These are phyloP conservation scores for Striga hermonthica DNA, from an alignment of 305 asterid genomes.

Conservation along the genomic window DNA sequence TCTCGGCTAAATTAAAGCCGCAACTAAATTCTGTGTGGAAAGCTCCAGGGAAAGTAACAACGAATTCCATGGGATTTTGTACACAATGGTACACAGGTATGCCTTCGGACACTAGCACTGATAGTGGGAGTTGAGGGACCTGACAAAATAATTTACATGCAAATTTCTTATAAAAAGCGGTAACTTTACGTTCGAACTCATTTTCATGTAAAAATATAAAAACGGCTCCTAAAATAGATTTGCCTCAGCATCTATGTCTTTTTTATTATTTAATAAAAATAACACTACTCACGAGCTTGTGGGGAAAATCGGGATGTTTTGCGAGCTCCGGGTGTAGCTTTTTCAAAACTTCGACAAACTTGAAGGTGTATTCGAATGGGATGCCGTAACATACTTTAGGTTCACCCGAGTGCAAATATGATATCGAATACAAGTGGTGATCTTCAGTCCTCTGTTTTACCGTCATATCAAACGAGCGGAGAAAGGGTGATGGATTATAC, in stretches of 20 bases:
- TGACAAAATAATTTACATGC: constrained; percentile 30
- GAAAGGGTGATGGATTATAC: no score
- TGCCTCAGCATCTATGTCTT: no score
- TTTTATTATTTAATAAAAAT: no score
- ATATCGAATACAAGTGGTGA: constrained; percentile 73
- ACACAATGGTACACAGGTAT: constrained; percentile 80
- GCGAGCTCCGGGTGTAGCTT: constrained; percentile 50
- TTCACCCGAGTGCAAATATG: constrained; percentile 69
- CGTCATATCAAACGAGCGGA: constrained; percentile 39
- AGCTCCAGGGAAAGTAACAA: constrained; percentile 69
- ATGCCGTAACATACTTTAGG: constrained; percentile 69
- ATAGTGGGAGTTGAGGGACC: constrained; percentile 72
- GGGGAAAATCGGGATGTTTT: constrained; percentile 56
- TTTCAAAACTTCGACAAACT: constrained; percentile 56
- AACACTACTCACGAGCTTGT: constrained; percentile 54
- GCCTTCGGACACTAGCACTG: constrained; percentile 57
- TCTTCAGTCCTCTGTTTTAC: constrained; percentile 62
- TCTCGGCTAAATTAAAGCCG: constrained; percentile 78
- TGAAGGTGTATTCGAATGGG: constrained; percentile 63
- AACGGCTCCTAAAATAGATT: neutral
- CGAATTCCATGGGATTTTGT: constrained; percentile 64
- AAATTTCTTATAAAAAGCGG: no score
- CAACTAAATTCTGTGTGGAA: constrained; percentile 64
- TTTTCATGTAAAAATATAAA: neutral
- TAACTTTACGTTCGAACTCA: neutral